Base-by-base conservation (phyloP, 1,284 basidiomycete species). In the Naganishia albida region DNA sequence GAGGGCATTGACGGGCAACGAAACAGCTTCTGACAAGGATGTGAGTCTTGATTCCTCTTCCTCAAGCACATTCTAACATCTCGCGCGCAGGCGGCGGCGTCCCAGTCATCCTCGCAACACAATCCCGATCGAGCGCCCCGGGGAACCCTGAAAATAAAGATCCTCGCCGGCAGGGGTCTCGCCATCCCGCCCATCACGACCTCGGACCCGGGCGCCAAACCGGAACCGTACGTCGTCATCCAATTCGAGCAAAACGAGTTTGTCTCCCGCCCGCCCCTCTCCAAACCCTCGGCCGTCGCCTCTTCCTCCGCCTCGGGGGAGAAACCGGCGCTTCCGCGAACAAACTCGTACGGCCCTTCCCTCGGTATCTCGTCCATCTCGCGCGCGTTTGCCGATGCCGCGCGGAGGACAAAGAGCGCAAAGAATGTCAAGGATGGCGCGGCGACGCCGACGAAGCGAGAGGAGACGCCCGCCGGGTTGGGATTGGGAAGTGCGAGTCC, bases 161-260 rank as follows among this genome's bases (percentile, higher is more conserved):
- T 99, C 76, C 91, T 99, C 77, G 87, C 89, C 68, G 96, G 91
- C 4, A 86, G 92, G 65, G 86, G 86, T n/a, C 87, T 99, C 75
- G 87, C 87, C 43, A 56, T 56, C 28, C 59, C 44, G 26, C 59
- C 28, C 13, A 60, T 20, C 38, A 50, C 57, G 6, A 39, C 46
- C 15, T 34, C 53, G 12, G 53, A 54, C 40, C 77, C 85, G 20
- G 80, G 82, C 56, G 86, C 88, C 2, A 67, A 73, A 59, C 72
- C 80, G 13, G 84, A 89, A 25, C 96, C 95, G 15, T 99, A 99
- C 77, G 91, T 93, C 70, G 95, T 99, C 75, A 93, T 96, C 72
- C 90, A 94, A 78, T 99, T 98, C 79, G 95, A 99, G 82, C 91
- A 98, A 81, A 98, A 94, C 84, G 95, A 99, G 80, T 99, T 98